A percentile compares a stretch with the other conserved stretches of the same genome.
phyloP scores from a whole-genome alignment of 345 rosid genomes.

The Orychophragmus violaceus region DNA sequence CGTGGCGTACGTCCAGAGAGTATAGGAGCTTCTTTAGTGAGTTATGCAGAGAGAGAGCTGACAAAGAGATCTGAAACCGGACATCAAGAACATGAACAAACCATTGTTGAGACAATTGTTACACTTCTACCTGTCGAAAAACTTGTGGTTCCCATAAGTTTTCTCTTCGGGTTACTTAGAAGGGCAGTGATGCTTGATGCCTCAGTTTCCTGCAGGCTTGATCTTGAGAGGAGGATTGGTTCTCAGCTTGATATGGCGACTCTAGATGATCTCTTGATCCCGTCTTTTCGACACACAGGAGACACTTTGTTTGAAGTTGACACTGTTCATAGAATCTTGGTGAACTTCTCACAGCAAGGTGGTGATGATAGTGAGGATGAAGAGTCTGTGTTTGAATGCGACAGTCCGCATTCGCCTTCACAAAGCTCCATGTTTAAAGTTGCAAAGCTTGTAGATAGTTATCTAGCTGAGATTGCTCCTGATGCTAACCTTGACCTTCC shows the following conservation, averaged over 20 bases:
- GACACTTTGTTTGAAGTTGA: conserved; percentile 93
- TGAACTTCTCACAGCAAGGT: conserved; percentile 89
- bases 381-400: conserved; percentile 71
- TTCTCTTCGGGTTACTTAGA: conserved; percentile 79
- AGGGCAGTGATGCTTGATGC: conserved; percentile 89
- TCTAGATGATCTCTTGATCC: conserved; percentile 84
- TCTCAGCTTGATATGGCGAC: conserved; percentile 86
- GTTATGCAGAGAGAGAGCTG: conserved; percentile 79
- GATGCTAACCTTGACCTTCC: conserved; percentile 85
- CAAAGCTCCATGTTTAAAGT: conserved; percentile 77
- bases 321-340: conserved; percentile 82
- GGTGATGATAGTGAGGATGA: conserved; percentile 84
- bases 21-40: conserved; percentile 80
- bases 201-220: conserved; percentile 66
- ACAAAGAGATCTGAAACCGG: conserved; percentile 58
- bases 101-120: conserved; percentile 74
- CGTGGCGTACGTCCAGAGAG: conserved; percentile 97
- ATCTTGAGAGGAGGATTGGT: conserved; percentile 82
- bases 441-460: conserved; percentile 77
- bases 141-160: conserved; percentile 76
- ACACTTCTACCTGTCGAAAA: conserved; percentile 81
- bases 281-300: conserved; percentile 71
- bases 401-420: conserved; percentile 75
- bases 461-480: conserved; percentile 89
- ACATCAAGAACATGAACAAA: conserved; percentile 50